A percentile compares a stretch with the other conserved stretches of the same genome.
Conservation (phyloP, 1,139 yeast genomes). For the Wickerhamomyces sp. region DNA sequence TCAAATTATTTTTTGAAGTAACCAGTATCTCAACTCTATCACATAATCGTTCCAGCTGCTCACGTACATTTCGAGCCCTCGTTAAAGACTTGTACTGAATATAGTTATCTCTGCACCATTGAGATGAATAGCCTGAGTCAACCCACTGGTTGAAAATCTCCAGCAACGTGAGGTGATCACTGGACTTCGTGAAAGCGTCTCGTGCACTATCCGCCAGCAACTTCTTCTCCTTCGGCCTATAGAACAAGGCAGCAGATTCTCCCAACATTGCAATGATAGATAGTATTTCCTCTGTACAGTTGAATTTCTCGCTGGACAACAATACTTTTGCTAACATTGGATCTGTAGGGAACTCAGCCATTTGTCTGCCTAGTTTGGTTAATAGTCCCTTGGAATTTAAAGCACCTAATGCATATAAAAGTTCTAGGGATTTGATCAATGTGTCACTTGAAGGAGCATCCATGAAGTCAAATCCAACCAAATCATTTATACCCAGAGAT, state of each 20-base stretch:
- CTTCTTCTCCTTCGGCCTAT: constrained; percentile 66
- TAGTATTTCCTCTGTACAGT: constrained; percentile 61
- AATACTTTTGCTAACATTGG: constrained; percentile 83
- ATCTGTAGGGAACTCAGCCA: constrained; percentile 92
- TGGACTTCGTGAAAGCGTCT: constrained; percentile 48
- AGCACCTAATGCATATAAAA: constrained; percentile 83
- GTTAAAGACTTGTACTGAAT: constrained; percentile 69
- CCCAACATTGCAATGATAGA: constrained; percentile 80
- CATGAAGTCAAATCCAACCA: constrained; percentile 80
- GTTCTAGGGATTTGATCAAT: constrained; percentile 71
- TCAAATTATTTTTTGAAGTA: constrained; percentile 14
- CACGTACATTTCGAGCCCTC: constrained; percentile 68
- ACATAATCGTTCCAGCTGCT: constrained; percentile 64
- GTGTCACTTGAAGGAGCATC: constrained; percentile 79
- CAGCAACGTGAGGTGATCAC: constrained; percentile 75
- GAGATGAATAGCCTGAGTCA: constrained; percentile 60
- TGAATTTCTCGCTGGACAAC: constrained; percentile 53
- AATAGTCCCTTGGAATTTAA: constrained; percentile 73
- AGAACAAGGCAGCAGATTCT: constrained; percentile 70
- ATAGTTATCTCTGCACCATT: constrained; percentile 88
- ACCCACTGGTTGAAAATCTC: constrained; percentile 78
- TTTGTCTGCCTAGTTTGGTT: constrained; percentile 73
- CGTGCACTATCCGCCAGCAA: constrained; percentile 63
- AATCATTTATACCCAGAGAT: constrained; percentile 78
- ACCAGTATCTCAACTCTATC: constrained; percentile 46